A percentile compares a stretch with the other conserved stretches of the same genome.
These are phyloP conservation scores for Perkinsus olseni DNA, from an alignment of 169 alveolate genomes.

Conservation along the genomic window DNA sequence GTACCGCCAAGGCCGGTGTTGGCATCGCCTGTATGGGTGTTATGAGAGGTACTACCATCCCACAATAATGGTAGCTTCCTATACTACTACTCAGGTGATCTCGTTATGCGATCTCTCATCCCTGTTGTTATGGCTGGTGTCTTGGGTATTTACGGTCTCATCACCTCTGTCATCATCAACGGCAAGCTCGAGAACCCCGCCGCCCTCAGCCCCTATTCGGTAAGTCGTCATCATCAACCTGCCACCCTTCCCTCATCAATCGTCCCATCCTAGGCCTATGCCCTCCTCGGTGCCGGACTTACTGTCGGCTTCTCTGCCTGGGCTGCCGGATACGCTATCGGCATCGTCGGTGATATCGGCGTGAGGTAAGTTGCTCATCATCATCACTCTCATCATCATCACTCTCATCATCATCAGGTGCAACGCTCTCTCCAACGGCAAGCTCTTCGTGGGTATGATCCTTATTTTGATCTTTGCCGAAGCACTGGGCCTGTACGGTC, in stretches of 20 bases:
- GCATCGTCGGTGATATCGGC: conserved; percentile 83
- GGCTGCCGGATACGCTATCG: conserved; percentile 81
- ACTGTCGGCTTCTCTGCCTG: conserved; percentile 71
- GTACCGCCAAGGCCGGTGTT: conserved; percentile 76
- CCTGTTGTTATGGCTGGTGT: conserved; percentile 91
- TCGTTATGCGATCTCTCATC: conserved; percentile 76
- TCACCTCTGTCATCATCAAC: conserved; percentile 63
- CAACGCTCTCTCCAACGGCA: conserved; percentile 17
- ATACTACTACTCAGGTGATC: conserved; percentile 30
- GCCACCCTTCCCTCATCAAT: conserved; percentile 18
- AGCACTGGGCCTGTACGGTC: conserved; percentile 79
- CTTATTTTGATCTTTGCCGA: conserved; percentile 78
- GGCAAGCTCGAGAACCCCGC: conserved; percentile 38
- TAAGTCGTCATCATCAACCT: neutral
- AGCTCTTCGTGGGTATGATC: conserved; percentile 77
- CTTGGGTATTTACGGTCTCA: conserved; percentile 82
- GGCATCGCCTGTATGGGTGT: conserved; percentile 85
- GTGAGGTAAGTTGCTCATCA: conserved; percentile 71
- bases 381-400: conserved; percentile 17
- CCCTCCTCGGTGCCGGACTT: conserved; percentile 77
- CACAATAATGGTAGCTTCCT: neutral
- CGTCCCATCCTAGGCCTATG: conserved; percentile 53
- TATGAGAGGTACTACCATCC: conserved; percentile 47
- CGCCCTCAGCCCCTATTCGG: neutral
- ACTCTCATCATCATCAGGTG: neutral